Percentiles rank a stretch among this genome's conserved stretches.
Evolutionary conservation across 306 rosid species (phyloP).

Genomic region (Malus orientalis): DNA sequence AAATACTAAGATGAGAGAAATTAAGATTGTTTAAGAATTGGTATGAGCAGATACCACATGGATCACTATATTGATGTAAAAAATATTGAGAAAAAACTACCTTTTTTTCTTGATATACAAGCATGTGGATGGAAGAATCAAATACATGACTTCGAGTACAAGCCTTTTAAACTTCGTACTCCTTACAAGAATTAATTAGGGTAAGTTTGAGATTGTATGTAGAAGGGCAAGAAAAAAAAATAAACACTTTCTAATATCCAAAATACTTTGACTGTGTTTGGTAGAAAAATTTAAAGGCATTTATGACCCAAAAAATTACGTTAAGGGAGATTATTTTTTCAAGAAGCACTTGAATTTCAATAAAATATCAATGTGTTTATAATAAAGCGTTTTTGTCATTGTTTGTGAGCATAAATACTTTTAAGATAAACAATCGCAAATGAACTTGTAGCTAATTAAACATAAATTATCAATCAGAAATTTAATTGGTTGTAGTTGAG

Average conservation of each 20-base stretch:
- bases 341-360: neutral
- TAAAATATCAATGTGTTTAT: too few relatives aligned
- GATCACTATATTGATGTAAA: neutral
- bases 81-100: neutral
- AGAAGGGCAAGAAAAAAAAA: neutral
- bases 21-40: too few relatives aligned
- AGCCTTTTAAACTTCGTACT: neutral
- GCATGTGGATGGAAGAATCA: neutral
- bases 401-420: neutral
- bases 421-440: neutral
- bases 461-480: neutral
- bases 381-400: too few relatives aligned
- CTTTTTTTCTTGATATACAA: neutral
- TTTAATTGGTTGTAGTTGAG: neutral
- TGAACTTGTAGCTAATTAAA: neutral
- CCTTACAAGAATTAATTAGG: neutral
- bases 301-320: neutral
- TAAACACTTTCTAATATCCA: neutral
- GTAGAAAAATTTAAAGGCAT: too few relatives aligned
- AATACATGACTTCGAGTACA: neutral
- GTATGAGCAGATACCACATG: neutral
- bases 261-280: neutral
- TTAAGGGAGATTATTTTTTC: neutral
- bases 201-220: neutral
- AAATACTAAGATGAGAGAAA: neutral